Evolutionary conservation across 2,329 filamentous ascomycete species (phyloP).

Genomic region (Clarireedia sp.): DNA sequence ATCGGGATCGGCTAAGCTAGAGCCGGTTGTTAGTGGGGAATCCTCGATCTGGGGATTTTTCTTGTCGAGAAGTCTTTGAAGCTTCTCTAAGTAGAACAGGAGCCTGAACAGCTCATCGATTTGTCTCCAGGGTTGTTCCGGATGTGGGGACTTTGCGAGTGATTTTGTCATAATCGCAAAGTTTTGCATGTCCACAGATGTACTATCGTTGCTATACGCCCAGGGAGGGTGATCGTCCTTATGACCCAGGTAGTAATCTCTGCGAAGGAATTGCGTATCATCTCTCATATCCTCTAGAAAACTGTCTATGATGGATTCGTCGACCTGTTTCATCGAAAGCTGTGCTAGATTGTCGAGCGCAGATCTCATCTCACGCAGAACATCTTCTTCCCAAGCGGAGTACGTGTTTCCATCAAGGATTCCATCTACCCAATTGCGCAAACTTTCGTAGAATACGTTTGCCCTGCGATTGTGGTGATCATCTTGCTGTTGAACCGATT

Average conservation of each 20-base stretch:
- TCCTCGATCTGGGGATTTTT: background rate
- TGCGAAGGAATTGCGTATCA: background rate
- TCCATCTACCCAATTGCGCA: background rate
- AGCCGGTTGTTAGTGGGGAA: constrained; percentile 5
- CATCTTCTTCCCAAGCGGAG: background rate
- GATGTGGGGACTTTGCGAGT: background rate
- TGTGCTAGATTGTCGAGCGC: background rate
- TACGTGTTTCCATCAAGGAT: background rate
- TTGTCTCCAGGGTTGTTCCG: background rate
- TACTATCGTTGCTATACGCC: background rate
- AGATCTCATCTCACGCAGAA: background rate
- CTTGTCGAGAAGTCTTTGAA: constrained; percentile 1
- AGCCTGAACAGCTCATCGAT: constrained; percentile 4
- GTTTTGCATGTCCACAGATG: background rate
- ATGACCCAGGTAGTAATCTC: background rate
- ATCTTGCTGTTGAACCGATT: too few relatives aligned
- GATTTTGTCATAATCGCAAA: background rate
- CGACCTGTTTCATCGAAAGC: background rate
- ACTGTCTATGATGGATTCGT: background rate
- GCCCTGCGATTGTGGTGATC: too few relatives aligned
- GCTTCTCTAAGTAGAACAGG: background rate
- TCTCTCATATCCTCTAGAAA: background rate
- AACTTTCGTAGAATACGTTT: too few relatives aligned
- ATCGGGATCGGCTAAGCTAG: background rate
- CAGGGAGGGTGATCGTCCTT: background rate